These are phyloP conservation scores for Fusarium citri DNA, from an alignment of 2,329 filamentous ascomycete genomes.

Conservation along the genomic window DNA sequence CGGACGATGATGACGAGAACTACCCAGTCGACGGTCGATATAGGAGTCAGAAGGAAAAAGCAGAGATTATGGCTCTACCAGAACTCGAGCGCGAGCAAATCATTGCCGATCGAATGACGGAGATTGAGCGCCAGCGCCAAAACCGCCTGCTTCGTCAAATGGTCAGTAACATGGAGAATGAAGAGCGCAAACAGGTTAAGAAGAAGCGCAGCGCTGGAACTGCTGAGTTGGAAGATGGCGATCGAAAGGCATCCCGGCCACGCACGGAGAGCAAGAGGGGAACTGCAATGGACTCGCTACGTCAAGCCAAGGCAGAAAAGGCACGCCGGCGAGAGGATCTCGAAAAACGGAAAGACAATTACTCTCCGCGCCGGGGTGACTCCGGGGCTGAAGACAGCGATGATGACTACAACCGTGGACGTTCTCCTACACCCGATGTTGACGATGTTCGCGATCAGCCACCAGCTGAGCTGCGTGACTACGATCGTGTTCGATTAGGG, in stretches of 20 bases:
- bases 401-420: conserved; percentile 76
- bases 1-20: conserved; percentile 70
- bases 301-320: conserved; percentile 72
- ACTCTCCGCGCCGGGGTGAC: conserved; percentile 50
- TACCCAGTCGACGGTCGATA: conserved; percentile 93
- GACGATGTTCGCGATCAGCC: conserved; percentile 76
- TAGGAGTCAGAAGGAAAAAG: conserved; percentile 77
- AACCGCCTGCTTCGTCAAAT: conserved; percentile 84
- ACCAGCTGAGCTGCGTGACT: conserved; percentile 80
- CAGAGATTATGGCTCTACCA: conserved; percentile 83
- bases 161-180: conserved; percentile 74
- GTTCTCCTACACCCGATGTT: conserved; percentile 67
- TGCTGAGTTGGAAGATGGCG: conserved; percentile 81
- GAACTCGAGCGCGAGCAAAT: conserved; percentile 93
- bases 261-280: conserved; percentile 64
- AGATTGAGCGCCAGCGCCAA: conserved; percentile 84
- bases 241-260: conserved; percentile 77
- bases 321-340: conserved; percentile 63
- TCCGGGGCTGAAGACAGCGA: conserved; percentile 75
- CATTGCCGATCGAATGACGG: conserved; percentile 85
- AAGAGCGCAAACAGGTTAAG: conserved; percentile 63
- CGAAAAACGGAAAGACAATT: conserved; percentile 68
- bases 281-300: conserved; percentile 77
- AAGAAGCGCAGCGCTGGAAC: conserved; percentile 83
- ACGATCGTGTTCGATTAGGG: conserved; percentile 85